Conservation (phyloP, 179 eudicot species). For the Beta lomatogona region DNA sequence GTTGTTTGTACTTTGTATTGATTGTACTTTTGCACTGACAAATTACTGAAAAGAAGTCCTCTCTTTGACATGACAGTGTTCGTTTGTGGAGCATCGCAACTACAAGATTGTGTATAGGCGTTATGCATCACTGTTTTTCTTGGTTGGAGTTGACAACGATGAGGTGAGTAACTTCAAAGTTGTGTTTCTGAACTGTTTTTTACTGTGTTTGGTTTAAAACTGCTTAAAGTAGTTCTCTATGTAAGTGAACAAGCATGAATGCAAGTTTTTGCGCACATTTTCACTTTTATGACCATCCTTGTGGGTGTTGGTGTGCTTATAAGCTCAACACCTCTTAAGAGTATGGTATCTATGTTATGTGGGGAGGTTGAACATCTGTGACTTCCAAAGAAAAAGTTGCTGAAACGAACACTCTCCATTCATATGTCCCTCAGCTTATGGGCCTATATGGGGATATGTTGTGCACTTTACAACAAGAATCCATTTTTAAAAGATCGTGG, state of each 20-base stretch:
- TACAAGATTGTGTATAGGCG: constrained; percentile 96
- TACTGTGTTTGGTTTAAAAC: not conserved
- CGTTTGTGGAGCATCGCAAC: constrained; percentile 98
- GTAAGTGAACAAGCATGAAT: not conserved
- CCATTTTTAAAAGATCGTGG: too few relatives aligned
- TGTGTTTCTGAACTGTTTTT: not conserved
- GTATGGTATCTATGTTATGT: not conserved
- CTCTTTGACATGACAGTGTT: constrained; percentile 61
- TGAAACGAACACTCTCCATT: not conserved
- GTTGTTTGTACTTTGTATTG: not conserved
- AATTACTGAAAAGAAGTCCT: not conserved
- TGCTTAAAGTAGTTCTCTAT: not conserved
- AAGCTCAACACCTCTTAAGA: not conserved
- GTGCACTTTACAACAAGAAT: too few relatives aligned
- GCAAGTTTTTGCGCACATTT: not conserved
- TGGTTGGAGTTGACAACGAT: constrained; percentile 98
- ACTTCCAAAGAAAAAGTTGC: not conserved
- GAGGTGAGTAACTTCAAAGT: constrained; percentile 59
- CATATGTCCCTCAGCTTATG: not conserved
- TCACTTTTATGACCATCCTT: not conserved
- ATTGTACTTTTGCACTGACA: not conserved
- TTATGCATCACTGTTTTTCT: constrained; percentile 92
- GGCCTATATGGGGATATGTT: not conserved
- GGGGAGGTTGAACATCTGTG: not conserved
- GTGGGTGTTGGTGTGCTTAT: not conserved